Percentiles rank a stretch among this genome's conserved stretches.
Conservation (phyloP, 2,329 filamentous ascomycete genomes). For the Epichloe gansuensis region DNA sequence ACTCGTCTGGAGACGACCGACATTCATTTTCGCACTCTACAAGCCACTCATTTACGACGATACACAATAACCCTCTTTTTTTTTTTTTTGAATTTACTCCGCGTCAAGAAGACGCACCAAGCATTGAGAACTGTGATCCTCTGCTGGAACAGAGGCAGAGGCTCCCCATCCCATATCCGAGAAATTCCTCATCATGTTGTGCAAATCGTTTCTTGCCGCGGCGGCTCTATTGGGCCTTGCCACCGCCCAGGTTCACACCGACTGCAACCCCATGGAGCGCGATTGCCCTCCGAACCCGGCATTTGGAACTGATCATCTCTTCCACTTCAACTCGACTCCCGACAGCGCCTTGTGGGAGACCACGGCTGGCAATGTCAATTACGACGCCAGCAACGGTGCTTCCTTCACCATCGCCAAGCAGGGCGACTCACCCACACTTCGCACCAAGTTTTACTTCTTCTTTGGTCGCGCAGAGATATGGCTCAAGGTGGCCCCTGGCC, state of each 20-base stretch:
- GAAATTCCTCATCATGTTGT: constrained; percentile 4
- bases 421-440: constrained; percentile 67
- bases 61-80: neutral
- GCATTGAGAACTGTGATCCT: neutral
- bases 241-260: constrained; percentile 61
- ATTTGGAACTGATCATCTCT: constrained; percentile 50
- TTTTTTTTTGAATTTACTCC: neutral
- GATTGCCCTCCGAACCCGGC: constrained; percentile 60
- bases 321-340: constrained; percentile 52
- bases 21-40: neutral
- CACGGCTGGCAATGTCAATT: constrained; percentile 52
- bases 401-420: constrained; percentile 58
- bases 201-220: constrained; percentile 16
- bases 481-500: constrained; percentile 63
- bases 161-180: neutral
- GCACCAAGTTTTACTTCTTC: constrained; percentile 75
- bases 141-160: constrained; percentile 1
- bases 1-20: neutral
- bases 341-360: constrained; percentile 54
- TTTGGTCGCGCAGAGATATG: constrained; percentile 68
- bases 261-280: constrained; percentile 64
- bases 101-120: neutral
- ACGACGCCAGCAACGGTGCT: constrained; percentile 49
- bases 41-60: neutral
- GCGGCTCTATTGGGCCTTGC: constrained; percentile 33